Percentiles rank a stretch among this genome's conserved stretches.
phyloP scores from a whole-genome alignment of 352 stramenopile species.

The Globisporangium paroecandrum region DNA sequence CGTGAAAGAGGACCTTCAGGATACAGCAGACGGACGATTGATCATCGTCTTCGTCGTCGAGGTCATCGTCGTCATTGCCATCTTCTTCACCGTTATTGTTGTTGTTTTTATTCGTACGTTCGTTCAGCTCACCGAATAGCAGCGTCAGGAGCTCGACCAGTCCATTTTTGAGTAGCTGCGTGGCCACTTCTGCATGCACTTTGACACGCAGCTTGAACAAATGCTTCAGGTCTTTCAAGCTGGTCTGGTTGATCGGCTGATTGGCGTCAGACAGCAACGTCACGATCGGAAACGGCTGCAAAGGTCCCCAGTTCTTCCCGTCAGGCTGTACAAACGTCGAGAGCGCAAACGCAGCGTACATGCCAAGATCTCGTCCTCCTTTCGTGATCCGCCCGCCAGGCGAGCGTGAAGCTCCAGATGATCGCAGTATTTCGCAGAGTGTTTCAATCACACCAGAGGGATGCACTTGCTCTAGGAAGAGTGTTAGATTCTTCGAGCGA shows the following conservation, averaged over 20 bases:
- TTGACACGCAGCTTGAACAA: conserved; percentile 49
- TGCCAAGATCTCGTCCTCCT: conserved; percentile 36
- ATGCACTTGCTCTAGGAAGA: conserved; percentile 55
- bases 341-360: conserved; percentile 66
- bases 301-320: conserved; percentile 43
- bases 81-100: conserved; percentile 20
- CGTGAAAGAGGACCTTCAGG: conserved; percentile 70
- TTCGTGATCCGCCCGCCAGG: conserved; percentile 47
- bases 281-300: conserved; percentile 60
- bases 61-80: conserved; percentile 30
- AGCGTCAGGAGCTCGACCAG: conserved; percentile 46
- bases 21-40: conserved; percentile 71
- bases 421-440: conserved; percentile 52
- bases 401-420: conserved; percentile 41
- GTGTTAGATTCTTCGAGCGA: conserved; percentile 45
- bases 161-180: conserved; percentile 47
- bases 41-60: conserved; percentile 52
- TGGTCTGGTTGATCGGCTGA: conserved; percentile 13
- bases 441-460: conserved; percentile 58
- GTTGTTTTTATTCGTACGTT: conserved; percentile 17
- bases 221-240: conserved; percentile 15
- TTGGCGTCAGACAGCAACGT: conserved; percentile 27
- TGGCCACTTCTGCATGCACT: conserved; percentile 65
- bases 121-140: conserved; percentile 45
- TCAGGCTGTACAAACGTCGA: conserved; percentile 71